Evolutionary conservation across 2,329 filamentous ascomycete species (phyloP), one percentile per base, ranked within the genome.

Genomic region (Botrytis cinerea): DNA sequence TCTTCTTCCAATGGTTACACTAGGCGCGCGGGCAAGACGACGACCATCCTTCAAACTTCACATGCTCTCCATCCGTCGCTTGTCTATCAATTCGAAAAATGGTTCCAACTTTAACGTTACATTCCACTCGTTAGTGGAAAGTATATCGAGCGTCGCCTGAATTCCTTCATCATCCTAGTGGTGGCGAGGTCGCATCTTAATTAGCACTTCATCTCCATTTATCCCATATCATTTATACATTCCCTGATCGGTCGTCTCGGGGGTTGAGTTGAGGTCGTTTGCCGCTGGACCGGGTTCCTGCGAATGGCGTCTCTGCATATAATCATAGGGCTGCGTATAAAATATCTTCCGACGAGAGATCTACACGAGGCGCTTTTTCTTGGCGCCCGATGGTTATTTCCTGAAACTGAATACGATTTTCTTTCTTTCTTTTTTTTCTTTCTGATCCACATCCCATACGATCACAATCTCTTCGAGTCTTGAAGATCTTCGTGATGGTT

Each of bases 311-410:
- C 60, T 62, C 60, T 62, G 60, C 60, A 62, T 62, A 38, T 18
- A 62, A 62, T 62, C 38, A n/a, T 43, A 62, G 60, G 60, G 60
- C 60, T 62, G 60, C 25, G 60, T 62, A 62, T 28, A 18, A 18
- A 57, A 18, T 28, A 57, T 57, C n/a, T 18, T 62, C 38, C 25
- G 60, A 40, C 1, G 14, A 57, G n/a, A 14, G 51, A 57, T 57
- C 51, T 57, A 57, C 51, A 57, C 51, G 51, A 57, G 51, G 51
- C 51, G n/a, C 51, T 57, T 57, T 57, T 4, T 18, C 51, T 57
- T 57, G 51, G 51, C 51, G 51, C 51, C 28, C n/a, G 51, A 18
- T 9, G 28, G 51, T 16, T 9, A 7, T 28, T 57, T 28, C n/a
- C 14, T 28, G 51, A 54, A 54, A 54, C n/a, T 54, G 51, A 54